Evolutionary conservation across 108 stramenopile genomes (phyloP).

Genomic region (Skeletonema marinoi): DNA sequence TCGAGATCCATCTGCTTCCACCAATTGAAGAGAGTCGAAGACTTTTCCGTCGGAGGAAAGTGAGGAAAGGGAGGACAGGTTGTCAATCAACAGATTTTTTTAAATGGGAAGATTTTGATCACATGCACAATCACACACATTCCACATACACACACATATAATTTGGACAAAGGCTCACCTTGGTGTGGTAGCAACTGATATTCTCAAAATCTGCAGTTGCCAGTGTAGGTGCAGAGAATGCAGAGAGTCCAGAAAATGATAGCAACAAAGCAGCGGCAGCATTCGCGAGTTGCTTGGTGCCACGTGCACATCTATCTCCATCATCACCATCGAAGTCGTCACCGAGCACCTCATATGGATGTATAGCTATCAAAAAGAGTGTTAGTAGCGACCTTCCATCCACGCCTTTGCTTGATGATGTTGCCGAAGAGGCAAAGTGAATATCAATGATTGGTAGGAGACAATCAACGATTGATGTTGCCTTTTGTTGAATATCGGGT

Average conservation of each 20-base stretch:
- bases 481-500: conserved; percentile 20
- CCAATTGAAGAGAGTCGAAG: conserved; percentile 26
- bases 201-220: not conserved
- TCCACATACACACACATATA: no score
- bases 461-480: conserved; percentile 16
- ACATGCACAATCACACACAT: no score
- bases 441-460: conserved; percentile 13
- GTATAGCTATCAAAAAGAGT: conserved; percentile 28
- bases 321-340: conserved; percentile 15
- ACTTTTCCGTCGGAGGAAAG: not conserved
- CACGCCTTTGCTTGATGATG: not conserved
- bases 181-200: not conserved
- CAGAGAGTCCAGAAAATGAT: not conserved
- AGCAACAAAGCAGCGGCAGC: not conserved
- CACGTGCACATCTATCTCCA: not conserved
- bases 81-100: not conserved
- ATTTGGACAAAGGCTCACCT: not conserved
- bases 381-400: conserved; percentile 35
- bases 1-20: conserved; percentile 38
- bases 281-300: not conserved
- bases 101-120: not conserved
- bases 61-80: not conserved
- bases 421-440: not conserved
- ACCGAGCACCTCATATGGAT: conserved; percentile 40
- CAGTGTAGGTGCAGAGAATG: not conserved